Base-by-base conservation (phyloP, 495 filamentous ascomycete species). In the Aspergillus sparsus region DNA sequence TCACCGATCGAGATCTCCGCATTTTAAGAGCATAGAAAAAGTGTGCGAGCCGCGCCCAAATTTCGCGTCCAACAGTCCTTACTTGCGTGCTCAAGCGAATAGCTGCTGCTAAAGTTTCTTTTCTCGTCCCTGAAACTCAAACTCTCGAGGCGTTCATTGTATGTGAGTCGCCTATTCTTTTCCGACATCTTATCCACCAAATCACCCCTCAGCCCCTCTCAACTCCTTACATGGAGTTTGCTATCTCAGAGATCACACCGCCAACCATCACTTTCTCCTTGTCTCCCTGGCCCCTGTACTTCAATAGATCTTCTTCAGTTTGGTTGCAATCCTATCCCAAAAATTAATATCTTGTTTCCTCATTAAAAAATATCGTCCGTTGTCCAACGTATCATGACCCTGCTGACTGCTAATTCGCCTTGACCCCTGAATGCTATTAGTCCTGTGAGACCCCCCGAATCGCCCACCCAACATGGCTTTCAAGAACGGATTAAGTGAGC, bases 401-500 rank as follows among this genome's bases (percentile, higher is more conserved):
- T 61, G 47, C 61, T 49, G 32, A 50, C 62, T 33, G 65, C 66
- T 71, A 67, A 68, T 66, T 61, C 55, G 63, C 36, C 53, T 63
- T 58, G 52, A 46, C 65, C 64, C 62, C 57, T 63, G 57, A 64
- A 58, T 58, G 61, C 46, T 67, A 66, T 50, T 71, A 77, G 75
- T 73, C 68, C 72, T 63, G 69, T 62, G 68, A 58, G 63, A 62
- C 49, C 21, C 64, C 60, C 65, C 61, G 60, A 58, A 36, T 45
- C 36, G 44, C 42, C 53, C 62, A 61, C 65, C 72, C 69, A 77
- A 55, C 68, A 89, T 89, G 86, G 84, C 85, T 60, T 87, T 85
- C 77, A 83, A 86, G 58, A 81, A 84, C 71, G 81, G 82, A 71
- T 72, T 86, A 55, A 83, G 82, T 69, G 85, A 87, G 70, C 83